These are phyloP conservation scores for Mycosarcoma mackinlayi DNA, from an alignment of 1,284 basidiomycete genomes.

Conservation along the genomic window DNA sequence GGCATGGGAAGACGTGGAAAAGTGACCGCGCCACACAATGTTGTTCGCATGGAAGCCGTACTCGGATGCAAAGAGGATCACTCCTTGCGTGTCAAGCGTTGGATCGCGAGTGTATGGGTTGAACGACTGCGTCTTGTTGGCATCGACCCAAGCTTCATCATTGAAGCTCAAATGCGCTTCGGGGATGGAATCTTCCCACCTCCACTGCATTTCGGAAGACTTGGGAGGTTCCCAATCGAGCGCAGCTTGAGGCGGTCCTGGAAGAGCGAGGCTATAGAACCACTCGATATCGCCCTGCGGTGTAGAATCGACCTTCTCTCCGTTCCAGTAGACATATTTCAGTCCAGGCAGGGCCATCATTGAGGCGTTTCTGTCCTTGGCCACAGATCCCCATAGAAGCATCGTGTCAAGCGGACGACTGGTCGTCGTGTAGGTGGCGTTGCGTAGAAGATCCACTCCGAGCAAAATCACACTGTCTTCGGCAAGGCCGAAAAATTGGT, in stretches of 20 bases:
- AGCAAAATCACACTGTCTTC: constrained; percentile 28
- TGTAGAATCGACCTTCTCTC: constrained; percentile 4
- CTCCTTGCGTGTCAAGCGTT: constrained; percentile 74
- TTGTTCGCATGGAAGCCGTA: constrained; percentile 75
- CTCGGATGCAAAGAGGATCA: constrained; percentile 72
- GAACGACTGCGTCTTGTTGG: constrained; percentile 78
- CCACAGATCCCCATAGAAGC: constrained; percentile 21
- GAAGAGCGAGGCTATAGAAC: constrained; percentile 17
- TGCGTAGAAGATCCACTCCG: constrained; percentile 35
- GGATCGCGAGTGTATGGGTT: constrained; percentile 73
- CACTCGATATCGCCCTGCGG: constrained; percentile 5
- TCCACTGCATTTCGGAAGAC: constrained; percentile 72
- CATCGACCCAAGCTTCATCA: constrained; percentile 72
- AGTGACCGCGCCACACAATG: constrained; percentile 83
- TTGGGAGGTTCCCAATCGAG: constrained; percentile 22
- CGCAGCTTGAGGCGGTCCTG: constrained; percentile 14
- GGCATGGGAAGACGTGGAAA: constrained; percentile 70
- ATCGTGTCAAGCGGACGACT: constrained; percentile 26
- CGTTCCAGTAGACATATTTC: constrained; percentile 34
- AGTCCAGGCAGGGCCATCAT: constrained; percentile 25
- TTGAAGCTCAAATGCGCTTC: constrained; percentile 72
- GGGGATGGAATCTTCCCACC: constrained; percentile 77
- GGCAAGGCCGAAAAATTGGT: constrained; percentile 29
- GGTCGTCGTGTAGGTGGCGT: constrained; percentile 37
- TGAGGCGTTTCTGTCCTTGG: background rate